Base-by-base conservation (phyloP, 768 basidiomycete genomes). In the Boletales sp. region DNA sequence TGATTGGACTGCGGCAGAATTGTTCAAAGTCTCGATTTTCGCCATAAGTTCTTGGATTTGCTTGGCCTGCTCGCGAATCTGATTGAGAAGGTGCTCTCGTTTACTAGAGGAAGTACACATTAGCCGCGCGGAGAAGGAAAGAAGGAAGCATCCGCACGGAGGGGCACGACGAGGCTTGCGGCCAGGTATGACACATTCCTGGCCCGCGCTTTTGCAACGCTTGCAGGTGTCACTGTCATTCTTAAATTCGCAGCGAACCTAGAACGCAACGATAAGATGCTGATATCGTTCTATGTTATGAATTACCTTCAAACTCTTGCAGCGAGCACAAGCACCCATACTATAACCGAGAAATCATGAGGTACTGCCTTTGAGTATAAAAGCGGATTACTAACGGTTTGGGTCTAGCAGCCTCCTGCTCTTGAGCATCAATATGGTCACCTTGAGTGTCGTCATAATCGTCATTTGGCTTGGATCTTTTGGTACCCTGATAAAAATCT, bases 101-200 rank as follows among this genome's bases (percentile, higher is more conserved):
- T 90, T 90, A 36, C 88, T 91, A 51, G 19, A 39, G 33, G 34
- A 49, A 25, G 17, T 19, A 14, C 18, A 17, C 3, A 34, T 60
- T 37, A 49, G 50, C 28, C 25, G 12, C 9, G 28, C 7, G 11
- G 12, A 11, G 13, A 15, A 28, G 19, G n/a, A 32, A 17, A 31
- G n/a, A 42, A 34, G 39, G 21, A 13, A 41, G 14, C 39, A 18
- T 19, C 70, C 85, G 64, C 68, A 90, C 88, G 86, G 89, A 46
- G 89, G 88, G 5, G 83, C 78, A 41, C 84, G 75, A 49, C 88
- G 83, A 61, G 87, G 86, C 68, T 88, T 90, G 54, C 86, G 77
- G n/a, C 87, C 88, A n/a, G 88, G 88, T 44, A 86, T 87, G 37
- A 83, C 70, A 57, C 88, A 91, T 45, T 87, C 85, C 49, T 87